Evolutionary conservation across 768 basidiomycete species (phyloP).

Genomic region (Auriculariales sp.): DNA sequence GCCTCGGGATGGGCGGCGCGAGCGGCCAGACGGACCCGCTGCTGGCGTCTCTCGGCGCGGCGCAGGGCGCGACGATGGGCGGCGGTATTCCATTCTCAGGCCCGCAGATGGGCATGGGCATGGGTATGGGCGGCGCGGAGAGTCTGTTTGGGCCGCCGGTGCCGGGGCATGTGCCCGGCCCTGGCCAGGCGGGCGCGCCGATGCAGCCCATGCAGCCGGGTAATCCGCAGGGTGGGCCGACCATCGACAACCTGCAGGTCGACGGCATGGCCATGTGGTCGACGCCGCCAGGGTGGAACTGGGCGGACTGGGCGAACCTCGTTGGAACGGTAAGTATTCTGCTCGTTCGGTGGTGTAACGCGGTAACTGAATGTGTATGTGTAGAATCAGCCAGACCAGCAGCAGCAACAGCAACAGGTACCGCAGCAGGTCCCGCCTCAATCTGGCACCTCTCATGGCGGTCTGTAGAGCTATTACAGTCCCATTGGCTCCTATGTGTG

Average conservation of each 20-base stretch:
- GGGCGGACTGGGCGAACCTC: background rate
- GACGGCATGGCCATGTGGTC: background rate
- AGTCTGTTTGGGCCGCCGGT: background rate
- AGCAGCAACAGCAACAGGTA: background rate
- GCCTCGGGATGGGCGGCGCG: background rate
- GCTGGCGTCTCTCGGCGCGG: background rate
- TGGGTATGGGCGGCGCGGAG: background rate
- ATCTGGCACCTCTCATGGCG: too few species aligned
- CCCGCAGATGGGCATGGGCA: background rate
- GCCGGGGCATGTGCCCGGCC: background rate
- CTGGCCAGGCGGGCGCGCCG: too few species aligned
- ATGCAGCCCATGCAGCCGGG: background rate
- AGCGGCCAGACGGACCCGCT: background rate
- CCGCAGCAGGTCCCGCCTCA: too few species aligned
- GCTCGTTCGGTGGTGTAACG: background rate
- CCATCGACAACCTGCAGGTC: background rate
- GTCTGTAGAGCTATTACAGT: too few species aligned
- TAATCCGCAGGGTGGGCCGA: background rate
- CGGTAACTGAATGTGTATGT: background rate
- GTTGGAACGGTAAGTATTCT: background rate
- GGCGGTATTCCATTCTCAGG: background rate
- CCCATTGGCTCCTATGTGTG: too few species aligned
- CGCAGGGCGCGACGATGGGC: background rate
- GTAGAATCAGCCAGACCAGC: background rate
- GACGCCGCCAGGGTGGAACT: background rate